Evolutionary conservation across 306 rosid species (phyloP).

Genomic region (Fragaria vesca): DNA sequence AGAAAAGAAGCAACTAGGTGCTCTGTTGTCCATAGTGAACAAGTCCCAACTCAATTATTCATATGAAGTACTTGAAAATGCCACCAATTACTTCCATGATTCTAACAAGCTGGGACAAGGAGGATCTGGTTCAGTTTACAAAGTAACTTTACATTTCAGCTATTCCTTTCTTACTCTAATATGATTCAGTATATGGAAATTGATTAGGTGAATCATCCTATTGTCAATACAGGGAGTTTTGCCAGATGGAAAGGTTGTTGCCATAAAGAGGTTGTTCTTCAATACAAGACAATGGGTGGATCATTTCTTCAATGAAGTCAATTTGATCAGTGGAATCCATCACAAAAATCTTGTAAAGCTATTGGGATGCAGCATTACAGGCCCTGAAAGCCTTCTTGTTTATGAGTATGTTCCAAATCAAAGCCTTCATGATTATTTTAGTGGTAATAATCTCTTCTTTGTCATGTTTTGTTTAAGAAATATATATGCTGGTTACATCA

Average conservation of each 20-base stretch:
- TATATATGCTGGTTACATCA: neutral
- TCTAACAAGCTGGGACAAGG: slow-evolving; percentile 77
- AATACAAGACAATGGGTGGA: slow-evolving; percentile 51
- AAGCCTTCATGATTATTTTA: slow-evolving; percentile 57
- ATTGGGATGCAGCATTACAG: slow-evolving; percentile 70
- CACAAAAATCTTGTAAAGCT: slow-evolving; percentile 53
- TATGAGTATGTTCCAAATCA: slow-evolving; percentile 62
- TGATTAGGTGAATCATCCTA: neutral
- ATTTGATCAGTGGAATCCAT: slow-evolving; percentile 39
- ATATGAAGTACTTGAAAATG: slow-evolving; percentile 68
- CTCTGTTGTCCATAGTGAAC: slow-evolving; percentile 42
- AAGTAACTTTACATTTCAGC: slow-evolving; percentile 31
- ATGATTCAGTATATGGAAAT: slow-evolving; percentile 1
- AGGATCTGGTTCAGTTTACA: slow-evolving; percentile 79
- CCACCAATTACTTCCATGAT: slow-evolving; percentile 56
- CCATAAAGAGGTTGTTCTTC: slow-evolving; percentile 59
- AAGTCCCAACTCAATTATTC: slow-evolving; percentile 56
- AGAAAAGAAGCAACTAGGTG: slow-evolving; percentile 62
- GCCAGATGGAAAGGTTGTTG: slow-evolving; percentile 37
- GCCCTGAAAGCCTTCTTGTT: slow-evolving; percentile 79
- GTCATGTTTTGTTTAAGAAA: neutral
- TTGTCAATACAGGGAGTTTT: slow-evolving; percentile 33
- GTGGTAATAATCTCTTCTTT: slow-evolving; percentile 36
- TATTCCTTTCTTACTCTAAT: neutral
- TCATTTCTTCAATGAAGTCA: slow-evolving; percentile 49